phyloP scores from a whole-genome alignment of 805 yeast genomes.

The Blastobotrys parvus region DNA sequence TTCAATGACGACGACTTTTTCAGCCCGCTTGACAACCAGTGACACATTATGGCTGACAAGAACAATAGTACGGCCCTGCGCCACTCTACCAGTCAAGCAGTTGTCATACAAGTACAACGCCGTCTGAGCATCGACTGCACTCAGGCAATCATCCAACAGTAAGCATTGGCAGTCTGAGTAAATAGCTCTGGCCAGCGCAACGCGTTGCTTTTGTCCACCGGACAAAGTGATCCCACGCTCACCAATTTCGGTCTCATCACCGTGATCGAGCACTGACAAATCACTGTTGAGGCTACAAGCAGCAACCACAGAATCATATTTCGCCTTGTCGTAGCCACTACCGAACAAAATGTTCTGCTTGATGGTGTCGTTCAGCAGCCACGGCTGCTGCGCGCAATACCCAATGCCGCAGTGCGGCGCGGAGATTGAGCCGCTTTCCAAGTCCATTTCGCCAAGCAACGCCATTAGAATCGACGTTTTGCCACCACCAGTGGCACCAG shows the following conservation, averaged over 20 bases:
- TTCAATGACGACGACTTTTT: conserved; percentile 69
- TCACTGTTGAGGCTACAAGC: conserved; percentile 90
- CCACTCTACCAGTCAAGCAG: conserved; percentile 79
- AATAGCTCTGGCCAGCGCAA: conserved; percentile 88
- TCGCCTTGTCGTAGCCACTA: conserved; percentile 56
- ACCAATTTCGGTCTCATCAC: conserved; percentile 91
- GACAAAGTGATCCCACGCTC: conserved; percentile 94
- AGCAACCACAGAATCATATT: conserved; percentile 70
- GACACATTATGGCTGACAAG: conserved; percentile 92
- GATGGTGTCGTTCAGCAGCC: conserved; percentile 89
- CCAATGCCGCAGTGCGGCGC: conserved; percentile 74
- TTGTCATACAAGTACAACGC: conserved; percentile 87
- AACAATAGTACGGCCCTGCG: conserved; percentile 78
- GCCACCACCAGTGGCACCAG: conserved; percentile 95
- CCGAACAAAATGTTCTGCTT: conserved; percentile 77
- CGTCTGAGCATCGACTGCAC: conserved; percentile 96
- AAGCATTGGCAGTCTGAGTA: conserved; percentile 75
- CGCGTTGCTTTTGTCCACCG: conserved; percentile 97
- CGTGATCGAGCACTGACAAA: conserved; percentile 71
- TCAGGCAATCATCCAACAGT: conserved; percentile 86
- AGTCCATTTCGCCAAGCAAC: conserved; percentile 87
- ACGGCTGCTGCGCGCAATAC: conserved; percentile 92
- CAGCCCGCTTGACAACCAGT: conserved; percentile 73
- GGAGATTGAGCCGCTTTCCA: conserved; percentile 58
- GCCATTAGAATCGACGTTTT: conserved; percentile 88